Conservation (phyloP, 768 basidiomycete species). For the Peribolospora kevripleyi region DNA sequence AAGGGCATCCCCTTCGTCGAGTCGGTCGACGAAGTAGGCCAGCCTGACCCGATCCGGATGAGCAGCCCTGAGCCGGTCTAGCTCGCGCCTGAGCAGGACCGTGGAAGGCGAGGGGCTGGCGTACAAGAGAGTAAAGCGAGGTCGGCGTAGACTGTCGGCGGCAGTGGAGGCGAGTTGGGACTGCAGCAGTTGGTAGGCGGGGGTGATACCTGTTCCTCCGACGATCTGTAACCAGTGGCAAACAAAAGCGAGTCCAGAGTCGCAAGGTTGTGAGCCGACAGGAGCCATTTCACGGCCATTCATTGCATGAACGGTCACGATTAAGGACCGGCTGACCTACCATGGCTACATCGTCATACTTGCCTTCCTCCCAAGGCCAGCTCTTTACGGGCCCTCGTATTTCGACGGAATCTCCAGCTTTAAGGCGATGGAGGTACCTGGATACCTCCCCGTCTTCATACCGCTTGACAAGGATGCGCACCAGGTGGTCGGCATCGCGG, state of each 20-base stretch:
- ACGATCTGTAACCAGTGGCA: constrained; percentile 8
- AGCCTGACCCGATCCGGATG: background rate
- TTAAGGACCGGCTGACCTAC: constrained; percentile 3
- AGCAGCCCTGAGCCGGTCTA: background rate
- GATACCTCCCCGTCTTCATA: constrained; percentile 13
- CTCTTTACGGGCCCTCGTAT: constrained; percentile 11
- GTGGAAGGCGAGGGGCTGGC: constrained; percentile 6
- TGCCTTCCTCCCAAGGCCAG: constrained; percentile 3
- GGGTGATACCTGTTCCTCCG: constrained; percentile 15
- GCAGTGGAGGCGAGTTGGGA: background rate
- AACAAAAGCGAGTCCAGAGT: background rate
- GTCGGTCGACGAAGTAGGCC: constrained; percentile 6
- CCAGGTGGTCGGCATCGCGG: constrained; percentile 4
- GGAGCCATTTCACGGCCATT: background rate
- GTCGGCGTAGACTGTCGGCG: background rate
- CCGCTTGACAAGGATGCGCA: constrained; percentile 10
- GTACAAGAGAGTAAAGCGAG: constrained; percentile 9
- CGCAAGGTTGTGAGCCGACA: too few species aligned
- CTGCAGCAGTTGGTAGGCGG: constrained; percentile 9
- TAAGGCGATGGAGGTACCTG: constrained; percentile 9
- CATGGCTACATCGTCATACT: constrained; percentile 11
- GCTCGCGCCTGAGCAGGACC: constrained; percentile 1
- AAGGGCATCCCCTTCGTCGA: background rate
- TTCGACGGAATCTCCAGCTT: constrained; percentile 5
- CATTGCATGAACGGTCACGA: background rate